A percentile compares a stretch with the other conserved stretches of the same genome.
phyloP scores from a whole-genome alignment of 371 early-diverging fungal genomes.

The Nosema granulosis region DNA sequence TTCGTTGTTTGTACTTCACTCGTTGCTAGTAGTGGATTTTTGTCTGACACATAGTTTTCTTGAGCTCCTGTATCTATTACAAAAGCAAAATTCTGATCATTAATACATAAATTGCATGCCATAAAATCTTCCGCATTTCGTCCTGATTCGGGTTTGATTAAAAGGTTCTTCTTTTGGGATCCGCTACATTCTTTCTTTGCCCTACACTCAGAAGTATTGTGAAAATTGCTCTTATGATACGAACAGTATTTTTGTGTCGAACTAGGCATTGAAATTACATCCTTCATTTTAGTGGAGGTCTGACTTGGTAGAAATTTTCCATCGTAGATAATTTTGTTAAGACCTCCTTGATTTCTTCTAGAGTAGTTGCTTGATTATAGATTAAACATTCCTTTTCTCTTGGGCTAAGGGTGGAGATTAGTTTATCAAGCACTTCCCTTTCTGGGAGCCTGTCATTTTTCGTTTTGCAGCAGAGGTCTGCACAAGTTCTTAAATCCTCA shows the following conservation, averaged over 20 bases:
- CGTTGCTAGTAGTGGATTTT: not conserved
- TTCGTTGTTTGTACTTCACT: not conserved
- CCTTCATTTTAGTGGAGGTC: not conserved
- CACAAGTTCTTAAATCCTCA: not conserved
- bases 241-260: not conserved
- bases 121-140: not conserved
- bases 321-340: not conserved
- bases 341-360: not conserved
- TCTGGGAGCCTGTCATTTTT: not conserved
- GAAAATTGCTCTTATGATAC: not conserved
- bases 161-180: not conserved
- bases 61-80: not conserved
- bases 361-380: not conserved
- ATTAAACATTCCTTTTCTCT: not conserved
- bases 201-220: not conserved
- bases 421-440: not conserved
- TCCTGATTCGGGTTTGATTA: not conserved
- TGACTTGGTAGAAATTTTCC: not conserved
- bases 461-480: not conserved
- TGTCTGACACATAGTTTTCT: not conserved
- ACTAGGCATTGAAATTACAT: not conserved
- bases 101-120: not conserved
- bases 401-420: not conserved
- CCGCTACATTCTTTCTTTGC: not conserved
- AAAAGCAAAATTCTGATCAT: not conserved